Evolutionary conservation across 2,329 filamentous ascomycete species (phyloP).

Genomic region (Ophidiomyces ophidiicola): DNA sequence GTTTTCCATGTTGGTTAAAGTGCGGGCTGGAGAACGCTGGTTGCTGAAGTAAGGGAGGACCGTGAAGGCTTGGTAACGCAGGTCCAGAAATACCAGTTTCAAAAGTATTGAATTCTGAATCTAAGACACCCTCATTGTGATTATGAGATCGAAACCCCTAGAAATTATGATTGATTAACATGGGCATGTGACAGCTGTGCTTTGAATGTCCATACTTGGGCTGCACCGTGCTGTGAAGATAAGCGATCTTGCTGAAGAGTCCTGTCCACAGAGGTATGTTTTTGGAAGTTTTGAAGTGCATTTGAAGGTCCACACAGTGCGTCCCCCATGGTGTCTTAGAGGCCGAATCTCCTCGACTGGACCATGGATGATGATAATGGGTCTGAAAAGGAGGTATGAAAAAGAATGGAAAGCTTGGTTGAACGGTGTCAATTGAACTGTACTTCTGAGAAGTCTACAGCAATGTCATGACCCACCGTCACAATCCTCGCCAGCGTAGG

Average conservation of each 20-base stretch:
- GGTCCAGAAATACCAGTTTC: slow-evolving; percentile 34
- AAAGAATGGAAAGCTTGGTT: not conserved
- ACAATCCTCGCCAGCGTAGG: not conserved
- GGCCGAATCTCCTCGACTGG: not conserved
- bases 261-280: slow-evolving; percentile 55
- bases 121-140: slow-evolving; percentile 43
- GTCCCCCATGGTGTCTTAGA: slow-evolving; percentile 48
- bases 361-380: not conserved
- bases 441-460: too few species aligned
- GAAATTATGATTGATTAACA: slow-evolving; percentile 2
- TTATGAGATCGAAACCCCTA: slow-evolving; percentile 53
- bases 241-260: slow-evolving; percentile 63
- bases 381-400: not conserved
- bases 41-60: slow-evolving; percentile 18
- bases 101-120: slow-evolving; percentile 59
- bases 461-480: too few species aligned
- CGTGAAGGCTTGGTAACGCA: slow-evolving; percentile 25
- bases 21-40: slow-evolving; percentile 15
- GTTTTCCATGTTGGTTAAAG: slow-evolving; percentile 19
- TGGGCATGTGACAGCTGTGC: not conserved
- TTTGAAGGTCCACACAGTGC: slow-evolving; percentile 64
- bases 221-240: slow-evolving; percentile 40
- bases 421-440: not conserved
- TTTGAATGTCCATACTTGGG: slow-evolving; percentile 37
- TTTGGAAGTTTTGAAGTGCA: slow-evolving; percentile 59